Evolutionary conservation across 169 alveolate species (phyloP).

Genomic region (Plasmodium billcollinsi): DNA sequence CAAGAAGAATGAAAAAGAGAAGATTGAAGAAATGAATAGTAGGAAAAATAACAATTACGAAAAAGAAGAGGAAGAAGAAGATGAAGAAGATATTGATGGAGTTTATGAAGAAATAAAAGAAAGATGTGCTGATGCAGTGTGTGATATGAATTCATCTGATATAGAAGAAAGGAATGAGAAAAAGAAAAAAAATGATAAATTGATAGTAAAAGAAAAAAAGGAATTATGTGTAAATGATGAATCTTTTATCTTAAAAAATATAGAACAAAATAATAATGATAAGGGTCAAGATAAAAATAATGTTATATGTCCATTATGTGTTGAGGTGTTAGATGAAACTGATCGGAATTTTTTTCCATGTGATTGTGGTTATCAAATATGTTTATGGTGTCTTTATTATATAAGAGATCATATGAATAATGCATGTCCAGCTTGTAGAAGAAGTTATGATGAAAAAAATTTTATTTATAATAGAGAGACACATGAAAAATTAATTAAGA

Average conservation of each 20-base stretch:
- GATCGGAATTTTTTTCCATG: slow-evolving; percentile 93
- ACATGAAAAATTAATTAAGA: slow-evolving; percentile 53
- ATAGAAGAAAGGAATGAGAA: slow-evolving; percentile 19
- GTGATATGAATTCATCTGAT: background rate
- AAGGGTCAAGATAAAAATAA: slow-evolving; percentile 35
- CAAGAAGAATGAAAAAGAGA: slow-evolving; percentile 47
- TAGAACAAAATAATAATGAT: slow-evolving; percentile 14
- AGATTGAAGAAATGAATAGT: slow-evolving; percentile 3
- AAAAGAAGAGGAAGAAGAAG: slow-evolving; percentile 32
- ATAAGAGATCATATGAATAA: slow-evolving; percentile 91
- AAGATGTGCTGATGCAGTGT: background rate
- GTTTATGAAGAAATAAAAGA: slow-evolving; percentile 10
- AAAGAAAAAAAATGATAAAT: slow-evolving; percentile 8
- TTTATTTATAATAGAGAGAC: slow-evolving; percentile 80
- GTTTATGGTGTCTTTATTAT: slow-evolving; percentile 93
- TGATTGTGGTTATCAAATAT: slow-evolving; percentile 93
- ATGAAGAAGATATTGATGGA: slow-evolving; percentile 9
- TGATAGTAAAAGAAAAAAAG: slow-evolving; percentile 21
- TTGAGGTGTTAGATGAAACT: slow-evolving; percentile 93
- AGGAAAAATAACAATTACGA: slow-evolving; percentile 9
- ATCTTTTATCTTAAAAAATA: background rate
- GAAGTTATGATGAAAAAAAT: slow-evolving; percentile 90
- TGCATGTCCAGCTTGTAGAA: slow-evolving; percentile 94
- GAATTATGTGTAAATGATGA: background rate
- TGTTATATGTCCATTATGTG: slow-evolving; percentile 90